Base-by-base conservation (phyloP, 1,284 basidiomycete species). In the Anthracocystis walkeri region DNA sequence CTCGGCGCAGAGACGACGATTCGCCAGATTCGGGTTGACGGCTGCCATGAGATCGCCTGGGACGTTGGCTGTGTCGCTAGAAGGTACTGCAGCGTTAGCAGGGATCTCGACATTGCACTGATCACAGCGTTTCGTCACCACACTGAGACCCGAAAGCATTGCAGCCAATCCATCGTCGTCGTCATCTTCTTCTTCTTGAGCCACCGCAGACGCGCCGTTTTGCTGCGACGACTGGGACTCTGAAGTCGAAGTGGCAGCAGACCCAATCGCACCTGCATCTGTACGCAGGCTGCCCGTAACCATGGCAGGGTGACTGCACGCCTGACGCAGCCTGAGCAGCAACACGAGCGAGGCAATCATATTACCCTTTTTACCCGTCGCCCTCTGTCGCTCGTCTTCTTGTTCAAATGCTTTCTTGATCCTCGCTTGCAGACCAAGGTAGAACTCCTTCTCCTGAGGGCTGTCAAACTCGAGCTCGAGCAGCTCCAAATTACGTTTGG, bases 321-420 rank as follows among this genome's bases (percentile, higher is more conserved):
- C 93, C 89, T 97, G 95, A 23, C 95, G 89, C 29, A 97, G 87
- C 33, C 95, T 89, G 55, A 97, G 88, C 60, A 97, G 88, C 69
- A 97, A 87, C 4, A 94, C 89, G 76, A 98, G 87, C 6, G 95
- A 90, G n/a, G 90, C 90, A 0, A 93, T 95, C 83, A 95, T 95
- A 61, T 90, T 91, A 62, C 88, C 89, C 77, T 89, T 89, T 21
- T 64, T 63, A 33, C 85, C 67, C 35, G 86, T 86, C 61, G 91
- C 91, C 33, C 46, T 56, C n/a, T 78, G 59, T 40, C 52, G 31
- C 52, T 63, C 58, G 27, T 59, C 62, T 18, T 69, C 58, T 10
- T 78, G 68, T 16, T 80, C 90, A 60, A 97, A 90, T 0, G 90
- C 90, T 18, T 89, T 86, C 31, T 89, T 88, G 85, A 95, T 93